Base-by-base conservation (phyloP, 129 eudicot genomes). In the Arctium minus region DNA sequence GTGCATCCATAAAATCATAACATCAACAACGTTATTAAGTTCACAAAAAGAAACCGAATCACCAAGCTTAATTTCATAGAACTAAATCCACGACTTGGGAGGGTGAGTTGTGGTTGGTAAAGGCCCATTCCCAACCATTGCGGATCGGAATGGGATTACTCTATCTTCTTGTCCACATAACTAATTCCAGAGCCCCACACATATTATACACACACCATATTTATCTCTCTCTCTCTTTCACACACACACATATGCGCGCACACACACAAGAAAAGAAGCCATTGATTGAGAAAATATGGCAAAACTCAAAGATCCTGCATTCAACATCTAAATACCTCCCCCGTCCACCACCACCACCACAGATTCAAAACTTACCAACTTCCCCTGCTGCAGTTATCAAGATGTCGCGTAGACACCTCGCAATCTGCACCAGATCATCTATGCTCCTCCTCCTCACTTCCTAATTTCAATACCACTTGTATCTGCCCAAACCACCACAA, bases 401-500 rank as follows among this genome's bases (percentile, higher is more conserved):
- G 72, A 56, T 94, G 56, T 85, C 92, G n/a, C 97, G 98, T 11
- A 83, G 97, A 79, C 90, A 89, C 6, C 89, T 93, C 1, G 80
- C 92, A 12, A 82, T 87, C 67, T 84, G 84, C 85, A 78, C 88
- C 80, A 90, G 84, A 8, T 86, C 93, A 32, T 89, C 98, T 22
- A 73, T 85, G 60, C 85, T 91, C 10, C 85, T 89, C 40, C 85
- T 92, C 83, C 75, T 89, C 32, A 81, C 85, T 35, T 75, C 96
- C 79, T 93, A 87, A 38, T 77, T 83, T 40, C 81, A 80, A 30
- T 86, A 87, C 76, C 93, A 89, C 10, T 74, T 88, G 82, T 76
- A 79, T 18, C 78, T 76, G 10, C 82, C 89, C 22, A 86, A 37
- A 10, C 27, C 27, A 22, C 27, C 27, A 22, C 27, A 22, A 22